Evolutionary conservation across 352 stramenopile genomes (phyloP), one percentile per base, ranked within the genome.

Genomic region (Phytophthora idaei): DNA sequence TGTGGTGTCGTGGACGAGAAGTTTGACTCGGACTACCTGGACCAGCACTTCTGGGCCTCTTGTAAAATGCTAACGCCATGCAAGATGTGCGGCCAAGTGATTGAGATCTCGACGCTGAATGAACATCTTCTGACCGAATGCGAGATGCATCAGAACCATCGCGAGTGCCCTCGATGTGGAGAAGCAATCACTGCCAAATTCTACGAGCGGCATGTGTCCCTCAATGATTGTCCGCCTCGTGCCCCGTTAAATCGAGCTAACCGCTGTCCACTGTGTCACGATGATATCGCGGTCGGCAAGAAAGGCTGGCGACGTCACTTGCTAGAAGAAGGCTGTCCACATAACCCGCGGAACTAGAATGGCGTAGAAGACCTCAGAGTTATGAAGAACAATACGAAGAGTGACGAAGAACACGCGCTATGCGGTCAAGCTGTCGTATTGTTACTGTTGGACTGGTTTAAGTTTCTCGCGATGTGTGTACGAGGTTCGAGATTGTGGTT

Each of bases 1-100:
- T 98, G 93, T 57, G 89, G 89, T 32, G 71, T 94, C 36, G 80
- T 93, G 45, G 89, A 98, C 65, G 78, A 90, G 14, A 78, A 79
- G 11, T 98, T 97, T 46, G 93, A 94, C 58, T 92, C 93, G 14
- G 90, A 98, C 42, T 80, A 77, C 4, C 67, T 98, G 21, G 92
- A 98, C 66, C 84, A 97, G 68, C 93, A 98, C 65, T 98, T 97
- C 62, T 98, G 90, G 90, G 85, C 90, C 29, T 81, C 92, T 10
- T 98, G 93, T 64, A 80, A 82, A 25, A 94, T 98, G 89, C 78
- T 98, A 9, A 97, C 91, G 31, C 89, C 87, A 41, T 98, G 93
- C 78, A 90, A 92, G 45, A 94, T 97, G 81, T 98, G 93, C 61
- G 89, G 89, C 11, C 93, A 98, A 73, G 89, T 97, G 54, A 97